Base-by-base conservation (phyloP, 306 rosid species). In the Elaeagnus macrophylla region DNA sequence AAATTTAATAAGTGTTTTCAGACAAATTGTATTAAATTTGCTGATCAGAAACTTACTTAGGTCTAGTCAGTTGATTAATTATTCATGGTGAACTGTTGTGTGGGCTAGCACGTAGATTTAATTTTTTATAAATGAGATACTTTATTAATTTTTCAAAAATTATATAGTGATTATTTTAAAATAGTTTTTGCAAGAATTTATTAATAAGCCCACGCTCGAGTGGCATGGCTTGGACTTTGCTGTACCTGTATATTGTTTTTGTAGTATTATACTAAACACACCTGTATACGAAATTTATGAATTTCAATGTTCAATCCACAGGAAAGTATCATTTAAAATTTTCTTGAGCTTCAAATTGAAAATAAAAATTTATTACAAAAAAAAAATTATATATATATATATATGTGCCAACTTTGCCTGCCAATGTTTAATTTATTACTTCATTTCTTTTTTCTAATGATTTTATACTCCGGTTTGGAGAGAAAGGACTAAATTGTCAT, bases 151-250 rank as follows among this genome's bases (percentile, higher is more conserved):
- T 45, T 12, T 10, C 7, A 10, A 47, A 63, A 77, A 65, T 55
- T 48, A 8, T 50, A 39, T 7, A 54, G 65, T 72, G 58, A 65
- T 59, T 12, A 77, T 53, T 53, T 48, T 51, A 49, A 55, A 57
- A 40, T 57, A 16, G n/a, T 47, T 39, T 8, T 20, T 32, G 0
- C 6, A 10, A 36, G 50, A 61, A 60, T 82, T 60, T 72, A 80
- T 73, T 72, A 73, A 66, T 63, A 80, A 75, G 75, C 88, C 88
- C 96, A 84, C 91, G 88, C 91, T 60, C 59, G 67, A 67, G 45
- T 56, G 75, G 75, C 62, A 54, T 66, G 54, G 53, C 59, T 72
- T 75, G 52, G 61, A 41, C 76, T 74, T 63, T 61, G 47, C 52
- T 65, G 60, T 64, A 47, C 37, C 32, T 7, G 36, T 12, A 45